Evolutionary conservation across 495 filamentous ascomycete species (phyloP).

Genomic region (Jackrogersella minutella): DNA sequence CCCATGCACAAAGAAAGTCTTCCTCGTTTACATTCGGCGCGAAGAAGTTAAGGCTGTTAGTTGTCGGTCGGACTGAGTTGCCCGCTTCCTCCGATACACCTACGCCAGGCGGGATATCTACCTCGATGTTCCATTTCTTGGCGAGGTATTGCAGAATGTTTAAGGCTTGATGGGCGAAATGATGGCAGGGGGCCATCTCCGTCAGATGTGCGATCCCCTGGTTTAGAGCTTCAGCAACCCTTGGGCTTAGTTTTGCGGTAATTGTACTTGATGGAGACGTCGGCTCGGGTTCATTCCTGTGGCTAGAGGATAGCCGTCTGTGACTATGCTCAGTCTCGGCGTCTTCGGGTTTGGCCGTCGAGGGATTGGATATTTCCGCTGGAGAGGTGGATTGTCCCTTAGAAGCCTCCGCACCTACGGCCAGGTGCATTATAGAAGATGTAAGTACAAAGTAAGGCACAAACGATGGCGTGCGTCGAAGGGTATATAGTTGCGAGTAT

Average conservation of each 20-base stretch:
- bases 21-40: conserved; percentile 54
- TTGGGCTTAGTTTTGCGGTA: conserved; percentile 36
- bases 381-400: conserved; percentile 26
- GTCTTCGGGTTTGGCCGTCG: conserved; percentile 39
- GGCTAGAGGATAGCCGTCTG: conserved; percentile 32
- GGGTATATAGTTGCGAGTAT: conserved; percentile 66
- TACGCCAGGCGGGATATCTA: conserved; percentile 45
- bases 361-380: conserved; percentile 26
- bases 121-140: conserved; percentile 64
- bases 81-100: conserved; percentile 35
- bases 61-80: conserved; percentile 47
- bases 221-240: conserved; percentile 50
- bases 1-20: conserved; percentile 53
- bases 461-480: conserved; percentile 64
- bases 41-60: conserved; percentile 61
- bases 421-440: conserved; percentile 65
- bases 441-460: conserved; percentile 68
- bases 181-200: conserved; percentile 65
- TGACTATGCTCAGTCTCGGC: conserved; percentile 11
- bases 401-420: conserved; percentile 49
- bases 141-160: conserved; percentile 64
- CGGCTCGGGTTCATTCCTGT: conserved; percentile 38
- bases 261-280: conserved; percentile 34
- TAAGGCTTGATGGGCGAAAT: conserved; percentile 64
- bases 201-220: conserved; percentile 61